Evolutionary conservation across 2,329 filamentous ascomycete genomes (phyloP), one percentile per base, ranked within the genome.

Genomic region (Ceratocystis eucalypticola): DNA sequence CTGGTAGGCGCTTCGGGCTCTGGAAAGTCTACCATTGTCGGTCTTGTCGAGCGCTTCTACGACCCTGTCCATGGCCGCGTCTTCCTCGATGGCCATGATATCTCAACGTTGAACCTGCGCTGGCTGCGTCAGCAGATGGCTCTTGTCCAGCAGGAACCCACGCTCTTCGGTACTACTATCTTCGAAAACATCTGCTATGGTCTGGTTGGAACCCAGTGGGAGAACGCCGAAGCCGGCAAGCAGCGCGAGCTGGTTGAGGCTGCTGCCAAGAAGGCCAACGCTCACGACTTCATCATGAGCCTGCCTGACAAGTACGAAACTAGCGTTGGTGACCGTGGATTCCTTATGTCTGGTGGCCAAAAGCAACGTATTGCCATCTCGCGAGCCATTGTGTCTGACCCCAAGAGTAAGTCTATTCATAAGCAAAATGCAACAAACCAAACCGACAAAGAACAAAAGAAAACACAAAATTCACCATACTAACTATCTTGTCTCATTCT

Each of bases 321-420:
- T 0, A 87, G 95, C 70, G 93, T 97, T n/a, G 94, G 94, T 66
- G 91, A 97, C 75, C 87, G 92, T 69, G 94, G 94, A 8, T 96
- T 96, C 74, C 78, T 96, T 64, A 81, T 99, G 7, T 96, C 90
- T 66, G 94, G 94, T 74, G 94, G 94, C 45, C 94, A 99, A 76
- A 96, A 96, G 75, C 94, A 97, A 76, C 89, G 94, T 71, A 95
- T 97, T 72, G 92, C 93, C 12, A 96, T 97, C 75, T 91, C 93
- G 6, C 83, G 91, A 72, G 92, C 92, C 48, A 84, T 96, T 66
- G 90, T 96, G 37, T 93, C 88, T 20, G 89, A 96, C 71, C 93
- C 93, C 0, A 95, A 92, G 77, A 87, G 78, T 80, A 71, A 74
- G 78, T 72, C 17, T 55, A 61, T 53, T 62, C 22, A 10, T 41